A percentile compares a stretch with the other conserved stretches of the same genome.
Evolutionary conservation across 1,139 yeast species (phyloP).

Genomic region (Nakaseomyces delphensis): DNA sequence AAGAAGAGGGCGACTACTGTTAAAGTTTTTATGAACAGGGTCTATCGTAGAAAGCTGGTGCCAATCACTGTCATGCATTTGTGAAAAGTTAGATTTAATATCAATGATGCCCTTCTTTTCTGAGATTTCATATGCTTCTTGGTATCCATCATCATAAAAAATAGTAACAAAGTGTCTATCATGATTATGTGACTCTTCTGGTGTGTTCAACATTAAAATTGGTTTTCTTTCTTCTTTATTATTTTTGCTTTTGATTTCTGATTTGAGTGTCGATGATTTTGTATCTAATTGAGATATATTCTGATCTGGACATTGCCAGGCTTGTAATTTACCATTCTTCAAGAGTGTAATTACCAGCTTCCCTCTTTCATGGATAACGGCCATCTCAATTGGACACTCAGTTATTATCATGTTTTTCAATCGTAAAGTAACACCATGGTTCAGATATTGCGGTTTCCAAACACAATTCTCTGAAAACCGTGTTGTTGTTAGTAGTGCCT

Average conservation of each 20-base stretch:
- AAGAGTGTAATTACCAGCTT: slow-evolving; percentile 41
- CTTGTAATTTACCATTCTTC: slow-evolving; percentile 36
- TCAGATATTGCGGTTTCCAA: slow-evolving; percentile 41
- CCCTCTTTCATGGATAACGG: slow-evolving; percentile 49
- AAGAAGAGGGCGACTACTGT: slow-evolving; percentile 40
- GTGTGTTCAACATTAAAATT: slow-evolving; percentile 39
- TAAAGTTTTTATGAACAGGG: slow-evolving; percentile 47
- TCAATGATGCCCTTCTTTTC: slow-evolving; percentile 16
- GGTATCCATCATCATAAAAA: slow-evolving; percentile 31
- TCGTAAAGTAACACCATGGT: slow-evolving; percentile 28
- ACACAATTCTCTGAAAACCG: slow-evolving; percentile 51
- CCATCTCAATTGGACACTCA: slow-evolving; percentile 37
- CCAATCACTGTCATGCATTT: slow-evolving; percentile 27
- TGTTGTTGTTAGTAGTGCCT: slow-evolving; percentile 44
- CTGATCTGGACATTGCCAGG: slow-evolving; percentile 52
- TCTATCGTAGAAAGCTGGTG: slow-evolving; percentile 54
- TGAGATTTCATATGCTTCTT: slow-evolving; percentile 29
- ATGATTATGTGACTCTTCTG: slow-evolving; percentile 34
- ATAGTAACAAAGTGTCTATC: slow-evolving; percentile 39
- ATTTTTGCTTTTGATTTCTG: slow-evolving; percentile 12
- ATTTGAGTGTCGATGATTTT: slow-evolving; percentile 18
- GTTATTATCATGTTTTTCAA: slow-evolving; percentile 31
- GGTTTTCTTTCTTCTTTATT: slow-evolving; percentile 26
- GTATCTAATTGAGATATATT: slow-evolving; percentile 14
- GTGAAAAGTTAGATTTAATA: slow-evolving; percentile 15